A percentile compares a stretch with the other conserved stretches of the same genome.
These are phyloP conservation scores for Westerdykella ornata DNA, from an alignment of 2,329 filamentous ascomycete genomes.

Conservation along the genomic window DNA sequence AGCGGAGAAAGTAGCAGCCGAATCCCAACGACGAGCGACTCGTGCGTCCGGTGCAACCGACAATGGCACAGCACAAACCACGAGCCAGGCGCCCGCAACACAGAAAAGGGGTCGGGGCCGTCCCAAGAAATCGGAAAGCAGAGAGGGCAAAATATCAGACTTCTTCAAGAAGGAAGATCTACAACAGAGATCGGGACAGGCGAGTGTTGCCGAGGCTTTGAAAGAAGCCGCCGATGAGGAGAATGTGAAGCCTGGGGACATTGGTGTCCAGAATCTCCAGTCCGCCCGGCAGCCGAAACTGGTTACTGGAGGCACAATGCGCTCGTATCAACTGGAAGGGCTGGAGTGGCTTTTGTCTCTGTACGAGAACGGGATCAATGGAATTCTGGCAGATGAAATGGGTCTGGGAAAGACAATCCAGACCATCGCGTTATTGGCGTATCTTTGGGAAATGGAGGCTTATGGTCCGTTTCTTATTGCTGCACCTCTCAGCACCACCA, in stretches of 20 bases:
- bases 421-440: slow-evolving; percentile 78
- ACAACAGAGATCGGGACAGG: slow-evolving; percentile 47
- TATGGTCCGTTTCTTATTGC: slow-evolving; percentile 89
- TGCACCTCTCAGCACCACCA: slow-evolving; percentile 82
- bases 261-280: slow-evolving; percentile 61
- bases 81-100: slow-evolving; percentile 14
- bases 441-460: slow-evolving; percentile 77
- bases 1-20: slow-evolving; percentile 43
- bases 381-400: slow-evolving; percentile 92
- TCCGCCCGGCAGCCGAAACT: slow-evolving; percentile 82
- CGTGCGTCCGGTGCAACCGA: slow-evolving; percentile 27
- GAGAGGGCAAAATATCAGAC: slow-evolving; percentile 47
- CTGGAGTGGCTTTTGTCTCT: slow-evolving; percentile 81
- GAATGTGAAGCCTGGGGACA: slow-evolving; percentile 52
- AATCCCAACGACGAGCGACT: slow-evolving; percentile 43
- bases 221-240: slow-evolving; percentile 53
- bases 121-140: slow-evolving; percentile 32
- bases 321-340: slow-evolving; percentile 88
- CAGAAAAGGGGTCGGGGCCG: slow-evolving; percentile 32
- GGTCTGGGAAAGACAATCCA: slow-evolving; percentile 89
- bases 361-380: slow-evolving; percentile 86
- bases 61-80: slow-evolving; percentile 11
- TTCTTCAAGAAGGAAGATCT: slow-evolving; percentile 57
- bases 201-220: slow-evolving; percentile 51
- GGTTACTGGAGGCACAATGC: slow-evolving; percentile 82